phyloP scores from a whole-genome alignment of 2,329 filamentous ascomycete genomes.

The Hypoxylon sp. region DNA sequence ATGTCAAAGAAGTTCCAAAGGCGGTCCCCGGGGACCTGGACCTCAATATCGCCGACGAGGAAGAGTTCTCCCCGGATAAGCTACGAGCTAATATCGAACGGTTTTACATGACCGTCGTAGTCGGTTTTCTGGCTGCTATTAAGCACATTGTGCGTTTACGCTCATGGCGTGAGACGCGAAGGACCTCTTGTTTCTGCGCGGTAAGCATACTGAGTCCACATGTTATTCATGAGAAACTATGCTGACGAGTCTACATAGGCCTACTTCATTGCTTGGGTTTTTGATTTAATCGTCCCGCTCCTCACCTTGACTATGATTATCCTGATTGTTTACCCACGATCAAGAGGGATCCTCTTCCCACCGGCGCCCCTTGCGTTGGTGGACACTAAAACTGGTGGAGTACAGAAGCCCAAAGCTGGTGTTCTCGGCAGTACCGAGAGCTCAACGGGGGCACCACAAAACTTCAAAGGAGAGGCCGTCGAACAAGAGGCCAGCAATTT shows the following conservation, averaged over 20 bases:
- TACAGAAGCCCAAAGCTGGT: conserved; percentile 83
- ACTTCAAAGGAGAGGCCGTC: conserved; percentile 85
- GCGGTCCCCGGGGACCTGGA: conserved; percentile 78
- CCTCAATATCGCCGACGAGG: conserved; percentile 84
- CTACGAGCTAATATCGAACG: conserved; percentile 83
- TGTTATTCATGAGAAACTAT: background rate
- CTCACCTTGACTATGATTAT: conserved; percentile 72
- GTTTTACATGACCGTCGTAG: conserved; percentile 83
- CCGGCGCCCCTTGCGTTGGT: conserved; percentile 83
- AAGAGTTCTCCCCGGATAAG: conserved; percentile 89
- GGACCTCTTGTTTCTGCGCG: conserved; percentile 77
- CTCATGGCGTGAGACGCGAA: conserved; percentile 81
- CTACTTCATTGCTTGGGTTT: conserved; percentile 76
- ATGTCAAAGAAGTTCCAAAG: conserved; percentile 76
- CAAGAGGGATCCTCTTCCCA: conserved; percentile 78
- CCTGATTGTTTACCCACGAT: conserved; percentile 75
- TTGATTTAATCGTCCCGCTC: conserved; percentile 78
- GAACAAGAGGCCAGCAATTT: conserved; percentile 88
- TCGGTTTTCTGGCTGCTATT: conserved; percentile 74
- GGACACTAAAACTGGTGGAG: conserved; percentile 76
- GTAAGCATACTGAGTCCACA: conserved; percentile 52
- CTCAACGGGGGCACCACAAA: conserved; percentile 85
- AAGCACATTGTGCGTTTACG: conserved; percentile 84
- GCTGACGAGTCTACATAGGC: conserved; percentile 47
- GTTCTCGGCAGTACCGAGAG: conserved; percentile 83